Conservation (phyloP, 2,329 filamentous ascomycete genomes). For the Xylariaceae sp. region DNA sequence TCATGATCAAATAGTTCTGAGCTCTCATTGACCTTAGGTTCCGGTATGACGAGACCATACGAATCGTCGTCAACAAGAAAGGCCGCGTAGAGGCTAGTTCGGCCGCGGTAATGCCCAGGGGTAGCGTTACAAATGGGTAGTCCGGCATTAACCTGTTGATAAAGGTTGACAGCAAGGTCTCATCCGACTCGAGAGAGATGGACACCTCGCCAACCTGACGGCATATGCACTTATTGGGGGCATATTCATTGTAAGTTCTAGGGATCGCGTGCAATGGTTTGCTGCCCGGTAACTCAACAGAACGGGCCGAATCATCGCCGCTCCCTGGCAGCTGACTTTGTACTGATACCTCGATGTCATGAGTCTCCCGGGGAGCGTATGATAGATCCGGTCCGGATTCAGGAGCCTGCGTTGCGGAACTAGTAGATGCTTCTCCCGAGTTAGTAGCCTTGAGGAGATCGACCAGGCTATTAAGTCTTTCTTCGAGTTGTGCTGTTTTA, state of each 20-base stretch:
- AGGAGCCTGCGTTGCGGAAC: constrained; percentile 13
- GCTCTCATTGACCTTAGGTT: constrained; percentile 51
- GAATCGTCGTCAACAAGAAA: constrained; percentile 53
- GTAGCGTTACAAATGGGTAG: constrained; percentile 53
- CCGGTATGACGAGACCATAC: constrained; percentile 53
- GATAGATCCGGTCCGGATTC: constrained; percentile 13
- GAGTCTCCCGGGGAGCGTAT: constrained; percentile 11
- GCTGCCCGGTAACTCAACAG: constrained; percentile 10
- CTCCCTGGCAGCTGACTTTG: constrained; percentile 3
- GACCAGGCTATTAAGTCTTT: constrained; percentile 52
- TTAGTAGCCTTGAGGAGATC: constrained; percentile 48
- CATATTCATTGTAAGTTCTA: constrained; percentile 48
- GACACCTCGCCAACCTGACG: constrained; percentile 44
- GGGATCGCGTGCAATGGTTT: constrained; percentile 39
- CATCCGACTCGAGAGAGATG: constrained; percentile 48
- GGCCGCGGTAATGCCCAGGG: constrained; percentile 39
- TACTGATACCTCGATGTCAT: constrained; percentile 1
- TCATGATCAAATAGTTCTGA: constrained; percentile 53
- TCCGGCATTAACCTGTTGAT: constrained; percentile 45
- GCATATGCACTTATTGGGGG: constrained; percentile 52
- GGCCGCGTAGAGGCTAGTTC: constrained; percentile 45
- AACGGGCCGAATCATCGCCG: constrained; percentile 5
- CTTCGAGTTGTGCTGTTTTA: constrained; percentile 53
- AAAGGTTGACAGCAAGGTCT: constrained; percentile 49
- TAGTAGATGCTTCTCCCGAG: constrained; percentile 20